Conservation (phyloP, 225 moss, liverwort and hornwort genomes). For the Climacium dendroides region DNA sequence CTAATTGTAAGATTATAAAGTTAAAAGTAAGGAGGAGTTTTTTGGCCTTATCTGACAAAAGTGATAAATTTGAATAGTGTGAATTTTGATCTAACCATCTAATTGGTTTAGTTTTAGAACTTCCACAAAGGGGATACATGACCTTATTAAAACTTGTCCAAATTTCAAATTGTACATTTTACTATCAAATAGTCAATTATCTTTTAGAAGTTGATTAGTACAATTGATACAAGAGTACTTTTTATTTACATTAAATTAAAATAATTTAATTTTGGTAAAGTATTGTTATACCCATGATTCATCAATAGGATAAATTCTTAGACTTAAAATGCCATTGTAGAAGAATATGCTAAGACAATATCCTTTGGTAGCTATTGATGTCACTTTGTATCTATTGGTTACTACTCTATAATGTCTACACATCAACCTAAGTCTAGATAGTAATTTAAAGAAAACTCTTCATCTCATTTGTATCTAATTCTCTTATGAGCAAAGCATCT, state of each 20-base stretch:
- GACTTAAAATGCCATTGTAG: neutral
- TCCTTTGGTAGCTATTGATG: neutral
- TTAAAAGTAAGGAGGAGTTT: neutral
- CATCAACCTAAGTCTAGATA: neutral
- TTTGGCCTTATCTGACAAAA: neutral
- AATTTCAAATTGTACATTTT: neutral
- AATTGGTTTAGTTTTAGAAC: neutral
- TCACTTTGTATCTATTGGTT: neutral
- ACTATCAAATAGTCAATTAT: neutral
- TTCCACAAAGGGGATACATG: accelerated
- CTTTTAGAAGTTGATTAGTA: accelerated
- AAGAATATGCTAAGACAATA: neutral
- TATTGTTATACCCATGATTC: neutral
- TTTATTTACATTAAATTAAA: neutral
- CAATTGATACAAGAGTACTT: neutral
- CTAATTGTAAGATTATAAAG: neutral
- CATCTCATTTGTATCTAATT: neutral
- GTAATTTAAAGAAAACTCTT: accelerated
- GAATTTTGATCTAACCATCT: neutral
- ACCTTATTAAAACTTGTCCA: neutral
- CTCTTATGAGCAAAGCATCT: neutral
- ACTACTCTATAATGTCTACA: accelerated
- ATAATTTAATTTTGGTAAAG: neutral
- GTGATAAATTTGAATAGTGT: neutral
- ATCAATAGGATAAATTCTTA: neutral